These are phyloP conservation scores for Adansonia digitata DNA, from an alignment of 345 rosid genomes.

Conservation along the genomic window DNA sequence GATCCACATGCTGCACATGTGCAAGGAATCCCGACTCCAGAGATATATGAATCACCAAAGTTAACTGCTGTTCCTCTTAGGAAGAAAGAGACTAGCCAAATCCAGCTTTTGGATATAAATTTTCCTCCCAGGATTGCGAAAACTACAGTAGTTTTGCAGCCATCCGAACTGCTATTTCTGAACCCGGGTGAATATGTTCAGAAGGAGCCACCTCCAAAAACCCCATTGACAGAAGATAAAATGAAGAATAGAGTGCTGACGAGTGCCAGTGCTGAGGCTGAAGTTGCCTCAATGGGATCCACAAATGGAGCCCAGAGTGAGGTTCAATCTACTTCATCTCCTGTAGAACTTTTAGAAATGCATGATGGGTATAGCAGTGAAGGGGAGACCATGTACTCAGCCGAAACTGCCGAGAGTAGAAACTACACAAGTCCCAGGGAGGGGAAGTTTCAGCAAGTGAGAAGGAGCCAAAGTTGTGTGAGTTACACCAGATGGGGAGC, in stretches of 20 bases:
- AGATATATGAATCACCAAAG: constrained; percentile 62
- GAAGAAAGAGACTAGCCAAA: constrained; percentile 44
- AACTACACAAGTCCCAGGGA: constrained; percentile 77
- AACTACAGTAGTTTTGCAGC: constrained; percentile 20
- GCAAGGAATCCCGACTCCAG: constrained; percentile 83
- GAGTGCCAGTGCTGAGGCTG: constrained; percentile 28
- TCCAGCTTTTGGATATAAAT: constrained; percentile 83
- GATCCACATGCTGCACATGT: constrained; percentile 46
- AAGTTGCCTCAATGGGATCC: constrained; percentile 59
- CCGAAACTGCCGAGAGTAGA: constrained; percentile 90
- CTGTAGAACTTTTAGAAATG: constrained; percentile 33
- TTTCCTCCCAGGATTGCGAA: constrained; percentile 59
- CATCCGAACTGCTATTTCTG: constrained; percentile 24
- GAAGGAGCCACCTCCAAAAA: constrained; percentile 22
- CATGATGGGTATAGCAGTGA: constrained; percentile 55
- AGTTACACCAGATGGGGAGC: constrained; percentile 68
- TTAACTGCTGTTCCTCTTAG: constrained; percentile 57
- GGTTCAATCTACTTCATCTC: constrained; percentile 52
- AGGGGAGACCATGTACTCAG: constrained; percentile 93
- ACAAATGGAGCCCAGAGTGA: constrained; percentile 59
- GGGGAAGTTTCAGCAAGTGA: constrained; percentile 54
- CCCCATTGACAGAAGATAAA: constrained; percentile 24
- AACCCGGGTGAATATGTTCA: constrained; percentile 26
- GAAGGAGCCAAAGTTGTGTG: constrained; percentile 86
- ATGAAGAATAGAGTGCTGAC: constrained; percentile 16